Evolutionary conservation across 768 basidiomycete genomes (phyloP).

Genomic region (Boletus vermiculosoides): DNA sequence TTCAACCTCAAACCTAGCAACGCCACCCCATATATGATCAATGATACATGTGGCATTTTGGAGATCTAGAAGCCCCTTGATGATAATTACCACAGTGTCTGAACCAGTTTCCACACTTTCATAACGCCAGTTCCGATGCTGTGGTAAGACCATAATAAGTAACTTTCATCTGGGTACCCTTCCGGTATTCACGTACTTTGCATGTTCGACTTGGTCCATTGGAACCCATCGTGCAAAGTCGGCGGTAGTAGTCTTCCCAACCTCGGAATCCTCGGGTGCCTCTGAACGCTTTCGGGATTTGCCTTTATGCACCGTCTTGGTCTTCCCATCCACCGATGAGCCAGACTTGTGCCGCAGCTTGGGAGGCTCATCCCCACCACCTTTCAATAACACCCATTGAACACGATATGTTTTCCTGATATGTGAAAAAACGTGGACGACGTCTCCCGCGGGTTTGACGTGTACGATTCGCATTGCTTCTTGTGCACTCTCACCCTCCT

Average conservation of each 20-base stretch:
- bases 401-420: conserved; percentile 82
- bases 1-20: background rate
- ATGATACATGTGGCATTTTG: background rate
- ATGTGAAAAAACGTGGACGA: conserved; percentile 86
- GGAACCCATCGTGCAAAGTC: conserved; percentile 48
- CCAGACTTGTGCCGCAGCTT: conserved; percentile 7
- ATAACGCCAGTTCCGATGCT: conserved; percentile 74
- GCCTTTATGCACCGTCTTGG: conserved; percentile 8
- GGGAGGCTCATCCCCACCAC: conserved; percentile 50
- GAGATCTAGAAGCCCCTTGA: background rate
- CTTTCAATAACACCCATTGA: conserved; percentile 67
- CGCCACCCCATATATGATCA: background rate
- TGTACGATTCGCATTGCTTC: conserved; percentile 37
- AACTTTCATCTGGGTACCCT: background rate
- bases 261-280: conserved; percentile 12
- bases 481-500: background rate
- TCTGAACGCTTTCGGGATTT: conserved; percentile 12
- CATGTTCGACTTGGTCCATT: conserved; percentile 50
- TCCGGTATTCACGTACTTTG: conserved; percentile 52
- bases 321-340: conserved; percentile 10
- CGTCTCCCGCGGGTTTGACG: conserved; percentile 56
- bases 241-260: conserved; percentile 5
- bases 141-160: conserved; percentile 1
- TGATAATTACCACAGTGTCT: conserved; percentile 26
- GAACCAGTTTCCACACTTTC: conserved; percentile 69